phyloP scores from a whole-genome alignment of 2,329 filamentous ascomycete genomes.

The Ophiostoma angusticollis region DNA sequence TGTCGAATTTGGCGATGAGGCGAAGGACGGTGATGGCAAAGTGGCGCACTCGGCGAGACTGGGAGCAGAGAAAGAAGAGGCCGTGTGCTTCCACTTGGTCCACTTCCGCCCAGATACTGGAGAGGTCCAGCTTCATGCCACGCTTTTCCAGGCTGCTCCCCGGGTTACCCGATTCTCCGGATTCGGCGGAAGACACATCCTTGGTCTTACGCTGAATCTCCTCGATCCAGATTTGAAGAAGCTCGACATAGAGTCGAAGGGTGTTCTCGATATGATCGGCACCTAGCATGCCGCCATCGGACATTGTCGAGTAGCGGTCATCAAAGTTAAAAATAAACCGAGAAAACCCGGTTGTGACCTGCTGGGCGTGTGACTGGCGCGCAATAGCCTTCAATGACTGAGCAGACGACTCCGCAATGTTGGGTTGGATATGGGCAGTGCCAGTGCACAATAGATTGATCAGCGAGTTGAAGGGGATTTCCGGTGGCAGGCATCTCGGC shows the following conservation, averaged over 20 bases:
- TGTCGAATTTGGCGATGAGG: conserved; percentile 87
- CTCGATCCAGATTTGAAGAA: conserved; percentile 94
- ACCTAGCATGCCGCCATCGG: conserved; percentile 91
- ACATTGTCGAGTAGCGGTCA: conserved; percentile 93
- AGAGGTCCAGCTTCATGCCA: conserved; percentile 69
- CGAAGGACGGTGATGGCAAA: conserved; percentile 88
- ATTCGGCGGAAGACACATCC: conserved; percentile 50
- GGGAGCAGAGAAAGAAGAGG: conserved; percentile 92
- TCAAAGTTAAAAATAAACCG: conserved; percentile 99
- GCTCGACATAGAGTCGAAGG: conserved; percentile 78
- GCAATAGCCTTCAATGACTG: conserved; percentile 93
- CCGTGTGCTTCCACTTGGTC: conserved; percentile 96
- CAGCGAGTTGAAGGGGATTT: conserved; percentile 84
- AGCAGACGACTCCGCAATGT: conserved; percentile 84
- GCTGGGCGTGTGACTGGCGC: conserved; percentile 80
- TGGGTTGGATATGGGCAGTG: conserved; percentile 85
- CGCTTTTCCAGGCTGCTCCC: conserved; percentile 46
- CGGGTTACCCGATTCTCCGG: conserved; percentile 40
- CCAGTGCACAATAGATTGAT: conserved; percentile 94
- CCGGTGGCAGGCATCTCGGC: conserved; percentile 80
- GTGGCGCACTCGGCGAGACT: conserved; percentile 75
- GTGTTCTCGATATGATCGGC: conserved; percentile 92
- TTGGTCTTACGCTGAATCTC: conserved; percentile 81
- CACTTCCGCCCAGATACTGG: conserved; percentile 81
- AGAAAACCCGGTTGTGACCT: conserved; percentile 92